A percentile compares a stretch with the other conserved stretches of the same genome.
Evolutionary conservation across 805 yeast species (phyloP).

Genomic region (Teunomyces gatunensis): DNA sequence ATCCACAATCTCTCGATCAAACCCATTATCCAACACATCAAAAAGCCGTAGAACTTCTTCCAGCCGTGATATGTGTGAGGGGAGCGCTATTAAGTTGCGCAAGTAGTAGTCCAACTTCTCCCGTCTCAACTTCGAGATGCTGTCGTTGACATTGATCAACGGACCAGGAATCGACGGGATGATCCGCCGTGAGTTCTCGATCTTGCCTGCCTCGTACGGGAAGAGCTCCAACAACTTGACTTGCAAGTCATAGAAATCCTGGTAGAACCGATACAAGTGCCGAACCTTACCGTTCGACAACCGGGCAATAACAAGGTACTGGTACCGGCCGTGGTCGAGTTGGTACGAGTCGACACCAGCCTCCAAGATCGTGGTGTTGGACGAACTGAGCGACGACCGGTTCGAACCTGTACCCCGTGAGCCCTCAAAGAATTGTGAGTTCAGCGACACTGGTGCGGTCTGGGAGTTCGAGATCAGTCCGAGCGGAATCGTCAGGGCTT

Average conservation of each 20-base stretch:
- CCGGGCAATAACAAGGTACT: conserved; percentile 73
- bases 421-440: conserved; percentile 37
- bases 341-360: conserved; percentile 80
- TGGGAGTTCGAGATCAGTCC: conserved; percentile 41
- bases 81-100: conserved; percentile 63
- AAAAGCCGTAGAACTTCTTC: conserved; percentile 70
- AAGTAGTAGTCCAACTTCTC: conserved; percentile 54
- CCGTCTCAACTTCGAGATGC: conserved; percentile 51
- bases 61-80: conserved; percentile 70
- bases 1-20: conserved; percentile 49
- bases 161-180: conserved; percentile 98
- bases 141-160: conserved; percentile 82
- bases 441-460: conserved; percentile 28
- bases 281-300: conserved; percentile 67
- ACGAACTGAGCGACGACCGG: conserved; percentile 31
- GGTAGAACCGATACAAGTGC: conserved; percentile 82
- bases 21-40: conserved; percentile 55
- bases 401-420: conserved; percentile 15
- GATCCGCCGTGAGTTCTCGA: conserved; percentile 69
- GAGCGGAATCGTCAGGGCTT: conserved; percentile 80
- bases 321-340: conserved; percentile 81
- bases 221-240: conserved; percentile 75
- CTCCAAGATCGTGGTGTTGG: conserved; percentile 42
- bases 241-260: conserved; percentile 94
- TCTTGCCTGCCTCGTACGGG: conserved; percentile 91